phyloP scores from a whole-genome alignment of 164 flowering plant genomes.

The Aristolochia contorta region DNA sequence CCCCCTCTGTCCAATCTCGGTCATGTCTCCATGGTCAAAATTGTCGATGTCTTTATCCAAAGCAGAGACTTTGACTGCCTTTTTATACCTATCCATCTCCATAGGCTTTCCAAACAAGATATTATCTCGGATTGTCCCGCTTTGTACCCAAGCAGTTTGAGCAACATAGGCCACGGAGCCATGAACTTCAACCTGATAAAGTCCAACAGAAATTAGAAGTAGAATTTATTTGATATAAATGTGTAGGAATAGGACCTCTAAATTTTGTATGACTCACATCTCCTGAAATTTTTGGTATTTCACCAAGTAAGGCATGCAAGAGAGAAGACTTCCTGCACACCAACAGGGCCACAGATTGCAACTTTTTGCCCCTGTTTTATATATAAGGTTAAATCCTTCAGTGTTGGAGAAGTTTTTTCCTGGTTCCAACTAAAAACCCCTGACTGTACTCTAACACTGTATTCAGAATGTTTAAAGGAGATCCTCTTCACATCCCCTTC shows the following conservation, averaged over 20 bases:
- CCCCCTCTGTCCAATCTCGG: conserved; percentile 93
- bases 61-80: conserved; percentile 59
- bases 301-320: conserved; percentile 69
- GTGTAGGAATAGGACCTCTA: background rate
- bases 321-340: conserved; percentile 88
- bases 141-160: conserved; percentile 86
- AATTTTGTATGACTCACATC: conserved; percentile 34
- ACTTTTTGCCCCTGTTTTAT: conserved; percentile 47
- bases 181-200: conserved; percentile 40
- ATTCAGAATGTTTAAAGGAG: conserved; percentile 1
- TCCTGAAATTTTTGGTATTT: conserved; percentile 67
- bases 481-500: conserved; percentile 13
- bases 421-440: conserved; percentile 64
- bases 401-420: conserved; percentile 24
- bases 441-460: conserved; percentile 20
- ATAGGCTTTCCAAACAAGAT: conserved; percentile 69
- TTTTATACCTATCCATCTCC: conserved; percentile 44
- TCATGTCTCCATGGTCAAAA: conserved; percentile 74
- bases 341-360: conserved; percentile 88
- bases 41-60: conserved; percentile 62
- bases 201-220: background rate
- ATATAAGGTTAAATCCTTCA: conserved; percentile 34
- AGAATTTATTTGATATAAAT: background rate
- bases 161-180: conserved; percentile 81
- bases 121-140: conserved; percentile 80